phyloP scores from a whole-genome alignment of 1,284 basidiomycete genomes.

The Fomitiporia mediterranea region DNA sequence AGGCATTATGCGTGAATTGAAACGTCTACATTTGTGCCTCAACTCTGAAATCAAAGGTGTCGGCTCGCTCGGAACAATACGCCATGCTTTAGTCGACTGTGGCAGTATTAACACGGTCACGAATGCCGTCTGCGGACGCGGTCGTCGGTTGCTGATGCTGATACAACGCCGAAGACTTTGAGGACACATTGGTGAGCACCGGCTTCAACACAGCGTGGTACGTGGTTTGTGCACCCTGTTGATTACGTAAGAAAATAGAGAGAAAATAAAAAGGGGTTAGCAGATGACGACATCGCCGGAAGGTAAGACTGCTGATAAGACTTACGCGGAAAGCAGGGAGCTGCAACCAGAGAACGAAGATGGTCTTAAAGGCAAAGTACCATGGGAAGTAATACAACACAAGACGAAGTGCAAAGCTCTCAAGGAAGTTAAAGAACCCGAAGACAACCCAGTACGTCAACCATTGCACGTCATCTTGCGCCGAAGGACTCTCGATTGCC shows the following conservation, averaged over 20 bases:
- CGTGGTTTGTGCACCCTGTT: slow-evolving; percentile 67
- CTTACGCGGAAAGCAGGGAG: slow-evolving; percentile 75
- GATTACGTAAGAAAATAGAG: slow-evolving; percentile 3
- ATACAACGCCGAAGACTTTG: slow-evolving; percentile 27
- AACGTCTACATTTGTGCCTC: neutral
- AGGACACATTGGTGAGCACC: slow-evolving; percentile 50
- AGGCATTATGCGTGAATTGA: no score
- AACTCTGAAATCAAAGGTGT: no score
- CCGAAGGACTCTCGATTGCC: slow-evolving; percentile 70
- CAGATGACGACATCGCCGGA: slow-evolving; percentile 11
- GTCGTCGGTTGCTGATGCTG: slow-evolving; percentile 27
- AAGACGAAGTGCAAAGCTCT: slow-evolving; percentile 67
- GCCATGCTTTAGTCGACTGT: slow-evolving; percentile 27
- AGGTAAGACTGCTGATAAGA: slow-evolving; percentile 26
- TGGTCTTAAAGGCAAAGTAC: slow-evolving; percentile 88
- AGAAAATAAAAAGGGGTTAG: slow-evolving; percentile 18
- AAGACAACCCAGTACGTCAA: slow-evolving; percentile 87
- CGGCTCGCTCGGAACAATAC: neutral
- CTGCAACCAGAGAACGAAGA: slow-evolving; percentile 86
- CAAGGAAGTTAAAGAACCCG: slow-evolving; percentile 82
- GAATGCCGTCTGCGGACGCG: slow-evolving; percentile 30
- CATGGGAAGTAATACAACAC: slow-evolving; percentile 83
- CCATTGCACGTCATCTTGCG: slow-evolving; percentile 82
- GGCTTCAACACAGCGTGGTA: slow-evolving; percentile 70
- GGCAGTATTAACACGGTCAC: slow-evolving; percentile 41